Percentiles rank a stretch among this genome's conserved stretches.
phyloP scores from a whole-genome alignment of 139 green algal genomes.

The Chlorella sp. region DNA sequence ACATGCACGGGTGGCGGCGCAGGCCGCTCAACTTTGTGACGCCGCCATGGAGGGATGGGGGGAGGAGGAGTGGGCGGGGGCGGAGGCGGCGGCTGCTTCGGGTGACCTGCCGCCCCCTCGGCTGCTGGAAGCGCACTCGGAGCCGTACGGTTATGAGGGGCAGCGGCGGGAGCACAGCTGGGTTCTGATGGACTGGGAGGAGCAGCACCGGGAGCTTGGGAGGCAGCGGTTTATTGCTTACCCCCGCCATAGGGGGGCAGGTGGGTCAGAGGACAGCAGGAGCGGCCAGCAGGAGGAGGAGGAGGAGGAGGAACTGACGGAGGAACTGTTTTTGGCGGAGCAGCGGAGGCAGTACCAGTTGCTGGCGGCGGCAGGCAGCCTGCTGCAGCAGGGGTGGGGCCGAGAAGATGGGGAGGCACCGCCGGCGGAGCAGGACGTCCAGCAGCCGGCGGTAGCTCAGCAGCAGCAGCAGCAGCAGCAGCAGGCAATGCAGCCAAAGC shows the following conservation, averaged over 20 bases:
- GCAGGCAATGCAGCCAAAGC: neutral
- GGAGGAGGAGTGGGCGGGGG: neutral
- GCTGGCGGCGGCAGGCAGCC: neutral
- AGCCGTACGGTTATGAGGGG: neutral
- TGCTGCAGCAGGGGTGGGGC: slow-evolving; percentile 16
- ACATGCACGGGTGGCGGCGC: neutral
- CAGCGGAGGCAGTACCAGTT: slow-evolving; percentile 15
- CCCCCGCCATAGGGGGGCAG: neutral
- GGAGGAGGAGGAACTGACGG: neutral
- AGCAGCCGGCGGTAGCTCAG: neutral
- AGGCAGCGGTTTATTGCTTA: slow-evolving; percentile 10
- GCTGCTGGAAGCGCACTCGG: neutral
- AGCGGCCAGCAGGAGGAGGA: neutral
- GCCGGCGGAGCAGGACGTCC: neutral
- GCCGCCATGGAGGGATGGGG: neutral
- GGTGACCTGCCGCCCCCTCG: neutral
- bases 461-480: neutral
- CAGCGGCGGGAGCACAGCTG: slow-evolving; percentile 15
- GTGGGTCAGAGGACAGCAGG: neutral
- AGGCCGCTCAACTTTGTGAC: neutral
- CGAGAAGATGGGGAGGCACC: neutral
- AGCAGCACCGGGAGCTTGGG: neutral
- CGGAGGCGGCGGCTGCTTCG: neutral
- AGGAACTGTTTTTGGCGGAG: neutral
- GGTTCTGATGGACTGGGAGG: slow-evolving; percentile 1